These are phyloP conservation scores for Tylopilus orsonianus DNA, from an alignment of 1,284 basidiomycete species.

Conservation along the genomic window DNA sequence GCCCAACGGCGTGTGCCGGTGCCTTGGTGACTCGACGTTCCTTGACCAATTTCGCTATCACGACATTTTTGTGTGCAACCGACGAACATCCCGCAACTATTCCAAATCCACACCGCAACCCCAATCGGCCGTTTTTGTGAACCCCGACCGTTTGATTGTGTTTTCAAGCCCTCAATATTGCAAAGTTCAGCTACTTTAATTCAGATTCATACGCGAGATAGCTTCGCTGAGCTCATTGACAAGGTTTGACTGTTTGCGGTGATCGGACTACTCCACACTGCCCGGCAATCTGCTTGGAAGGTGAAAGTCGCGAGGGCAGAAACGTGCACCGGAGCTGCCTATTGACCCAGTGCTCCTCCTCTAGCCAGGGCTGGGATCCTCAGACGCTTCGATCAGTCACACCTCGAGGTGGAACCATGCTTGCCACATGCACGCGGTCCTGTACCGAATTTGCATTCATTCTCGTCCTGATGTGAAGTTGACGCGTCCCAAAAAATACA, in stretches of 20 bases:
- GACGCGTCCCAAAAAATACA: slow-evolving; percentile 21
- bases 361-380: slow-evolving; percentile 28
- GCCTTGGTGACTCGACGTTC: slow-evolving; percentile 19
- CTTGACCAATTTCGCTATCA: slow-evolving; percentile 15
- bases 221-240: slow-evolving; percentile 33
- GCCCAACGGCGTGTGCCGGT: slow-evolving; percentile 18
- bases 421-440: slow-evolving; percentile 31
- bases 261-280: slow-evolving; percentile 30
- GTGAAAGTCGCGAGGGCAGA: slow-evolving; percentile 10
- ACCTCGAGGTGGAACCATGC: slow-evolving; percentile 37
- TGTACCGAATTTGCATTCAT: slow-evolving; percentile 34
- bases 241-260: slow-evolving; percentile 28
- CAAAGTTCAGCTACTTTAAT: slow-evolving; percentile 28
- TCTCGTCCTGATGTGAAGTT: slow-evolving; percentile 29
- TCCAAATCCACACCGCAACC: slow-evolving; percentile 10
- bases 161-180: slow-evolving; percentile 10
- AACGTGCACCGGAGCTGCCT: slow-evolving; percentile 30
- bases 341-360: slow-evolving; percentile 11
- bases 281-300: slow-evolving; percentile 26
- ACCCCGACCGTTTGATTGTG: slow-evolving; percentile 9
- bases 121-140: slow-evolving; percentile 14
- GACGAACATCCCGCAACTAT: not conserved
- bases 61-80: slow-evolving; percentile 12
- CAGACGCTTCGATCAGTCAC: slow-evolving; percentile 35
- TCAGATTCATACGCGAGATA: slow-evolving; percentile 11